Evolutionary conservation across 2,329 filamentous ascomycete species (phyloP).

Genomic region (Chalara sp.): DNA sequence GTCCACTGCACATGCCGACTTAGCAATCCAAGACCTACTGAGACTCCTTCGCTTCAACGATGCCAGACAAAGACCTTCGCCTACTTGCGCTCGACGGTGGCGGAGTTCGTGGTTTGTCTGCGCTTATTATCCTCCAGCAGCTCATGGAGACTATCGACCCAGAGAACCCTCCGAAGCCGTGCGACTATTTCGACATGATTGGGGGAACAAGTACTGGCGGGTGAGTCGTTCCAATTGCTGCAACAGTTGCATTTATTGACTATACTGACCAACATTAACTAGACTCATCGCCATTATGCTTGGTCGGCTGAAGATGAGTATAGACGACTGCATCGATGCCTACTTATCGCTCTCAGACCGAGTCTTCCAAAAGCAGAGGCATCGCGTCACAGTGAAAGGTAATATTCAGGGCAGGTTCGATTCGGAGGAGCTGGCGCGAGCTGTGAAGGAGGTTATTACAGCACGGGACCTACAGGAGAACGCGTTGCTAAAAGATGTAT

Average conservation of each 20-base stretch:
- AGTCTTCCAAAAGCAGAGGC: constrained; percentile 27
- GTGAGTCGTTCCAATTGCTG: constrained; percentile 14
- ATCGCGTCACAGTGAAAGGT: constrained; percentile 5
- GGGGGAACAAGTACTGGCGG: constrained; percentile 18
- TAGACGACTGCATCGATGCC: constrained; percentile 34
- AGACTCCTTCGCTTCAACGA: neutral
- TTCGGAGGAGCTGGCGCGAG: constrained; percentile 5
- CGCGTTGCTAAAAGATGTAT: constrained; percentile 20
- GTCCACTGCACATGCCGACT: constrained; percentile 7
- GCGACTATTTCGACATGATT: constrained; percentile 34
- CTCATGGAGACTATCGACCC: constrained; percentile 27
- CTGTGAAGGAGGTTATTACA: constrained; percentile 18
- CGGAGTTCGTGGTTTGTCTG: constrained; percentile 22
- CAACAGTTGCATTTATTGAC: neutral
- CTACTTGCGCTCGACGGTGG: no score
- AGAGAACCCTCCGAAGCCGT: constrained; percentile 25
- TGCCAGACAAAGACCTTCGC: neutral
- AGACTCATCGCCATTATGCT: constrained; percentile 42
- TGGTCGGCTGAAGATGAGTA: constrained; percentile 37
- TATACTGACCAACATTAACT: neutral
- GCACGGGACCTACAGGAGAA: constrained; percentile 18
- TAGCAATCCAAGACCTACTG: neutral
- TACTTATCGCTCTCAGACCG: constrained; percentile 32
- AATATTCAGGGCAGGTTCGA: constrained; percentile 13
- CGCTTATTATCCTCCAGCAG: constrained; percentile 28